Percentiles rank a stretch among this genome's conserved stretches.
These are phyloP conservation scores for Ustilago esculenta DNA, from an alignment of 1,284 basidiomycete species.

Conservation along the genomic window DNA sequence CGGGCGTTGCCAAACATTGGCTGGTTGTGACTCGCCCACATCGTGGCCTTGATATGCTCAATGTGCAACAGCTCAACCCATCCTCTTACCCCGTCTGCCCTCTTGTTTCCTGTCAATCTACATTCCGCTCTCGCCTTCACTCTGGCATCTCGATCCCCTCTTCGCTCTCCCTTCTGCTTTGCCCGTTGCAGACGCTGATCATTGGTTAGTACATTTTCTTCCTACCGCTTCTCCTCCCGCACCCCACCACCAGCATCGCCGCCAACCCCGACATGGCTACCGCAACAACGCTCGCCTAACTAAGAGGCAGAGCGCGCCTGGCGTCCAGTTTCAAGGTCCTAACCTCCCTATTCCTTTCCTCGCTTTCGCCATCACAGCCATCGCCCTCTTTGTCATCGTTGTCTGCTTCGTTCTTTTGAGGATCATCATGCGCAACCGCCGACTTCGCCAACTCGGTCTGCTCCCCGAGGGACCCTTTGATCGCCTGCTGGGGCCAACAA, in stretches of 20 bases:
- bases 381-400: constrained; percentile 62
- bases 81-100: constrained; percentile 5
- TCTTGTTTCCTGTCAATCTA: not conserved
- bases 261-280: not conserved
- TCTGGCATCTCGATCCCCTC: not conserved
- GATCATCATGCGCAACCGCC: constrained; percentile 59
- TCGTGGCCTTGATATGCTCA: not conserved
- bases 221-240: constrained; percentile 8
- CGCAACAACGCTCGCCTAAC: constrained; percentile 1
- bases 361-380: constrained; percentile 54
- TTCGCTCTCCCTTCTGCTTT: not conserved
- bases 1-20: too few species aligned
- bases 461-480: constrained; percentile 51
- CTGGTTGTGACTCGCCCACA: not conserved
- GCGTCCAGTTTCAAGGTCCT: constrained; percentile 21
- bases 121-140: not conserved
- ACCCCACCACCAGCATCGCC: not conserved
- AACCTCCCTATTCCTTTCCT: constrained; percentile 51
- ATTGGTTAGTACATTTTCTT: constrained; percentile 54
- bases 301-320: constrained; percentile 23
- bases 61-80: constrained; percentile 12
- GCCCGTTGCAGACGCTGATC: constrained; percentile 46
- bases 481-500: constrained; percentile 42
- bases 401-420: constrained; percentile 61
- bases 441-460: constrained; percentile 55